Evolutionary conservation across 176 grass and related monocot genomes (phyloP), one percentile per base, ranked within the genome.

Genomic region (Paspalum notatum): DNA sequence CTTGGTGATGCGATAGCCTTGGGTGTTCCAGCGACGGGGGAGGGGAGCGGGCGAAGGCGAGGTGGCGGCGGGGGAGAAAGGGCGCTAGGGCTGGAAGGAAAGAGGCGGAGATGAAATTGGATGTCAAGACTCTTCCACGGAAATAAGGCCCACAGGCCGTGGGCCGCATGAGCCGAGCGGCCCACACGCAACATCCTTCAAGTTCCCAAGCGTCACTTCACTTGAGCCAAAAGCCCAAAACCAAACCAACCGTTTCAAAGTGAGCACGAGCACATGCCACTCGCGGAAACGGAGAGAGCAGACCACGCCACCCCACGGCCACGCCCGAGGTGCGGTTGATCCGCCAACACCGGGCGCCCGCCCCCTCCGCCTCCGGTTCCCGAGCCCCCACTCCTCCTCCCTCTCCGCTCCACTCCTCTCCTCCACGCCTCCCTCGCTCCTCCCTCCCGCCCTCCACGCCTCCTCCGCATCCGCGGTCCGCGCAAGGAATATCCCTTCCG

Each of bases 401-500:
- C 43, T 44, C 73, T 41, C 48, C 49, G 7, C 72, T 39, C 68
- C 60, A 50, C 49, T 22, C 20, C 42, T 78, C 55, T 40, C 43
- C n/a, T 56, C 66, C 47, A 44, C 62, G 25, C 74, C n/a, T 51
- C 57, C 10, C 66, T 52, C 45, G 3, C 68, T 51, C 64, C 37
- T 50, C 65, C 49, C 39, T 59, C 25, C 45, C n/a, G 18, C 45
- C 55, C 21, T 21, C 44, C 21, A 62, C 54, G 64, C 61, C 65
- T 68, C 75, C 32, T 32, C 3, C 32, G 32, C 32, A 32, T 32
- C 32, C 32, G 5, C 75, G 65, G 65, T 88, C 83, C 72, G 22
- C 20, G 37, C 75, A 66, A 79, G 63, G 78, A 71, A 79, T 85
- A 83, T 91, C 85, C 90, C 74, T 81, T 76, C 40, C 55, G 70